Evolutionary conservation across 1,284 basidiomycete genomes (phyloP), one percentile per base, ranked within the genome.

Genomic region (Trametes sp.): DNA sequence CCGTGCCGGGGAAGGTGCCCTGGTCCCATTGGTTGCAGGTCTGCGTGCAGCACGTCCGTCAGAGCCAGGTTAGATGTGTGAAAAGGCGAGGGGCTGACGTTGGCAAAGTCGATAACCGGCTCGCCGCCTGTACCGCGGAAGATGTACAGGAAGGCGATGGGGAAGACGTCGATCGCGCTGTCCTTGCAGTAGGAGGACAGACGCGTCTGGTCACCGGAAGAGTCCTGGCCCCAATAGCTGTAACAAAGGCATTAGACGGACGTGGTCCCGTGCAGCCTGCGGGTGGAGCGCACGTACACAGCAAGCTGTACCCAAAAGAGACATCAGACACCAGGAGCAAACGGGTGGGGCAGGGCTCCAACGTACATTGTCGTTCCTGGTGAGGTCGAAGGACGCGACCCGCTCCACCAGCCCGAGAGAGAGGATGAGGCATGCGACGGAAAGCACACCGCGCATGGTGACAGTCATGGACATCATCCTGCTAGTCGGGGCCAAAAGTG

Each of bases 31-130:
- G 65, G 71, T 77, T 87, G 74, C 86, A 87, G n/a, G 72, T 82
- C 84, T 85, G 33, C 44, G 57, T 11, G 31, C 6, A 23, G 24
- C 24, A 28, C 5, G 45, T 11, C n/a, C 19, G 36, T 44, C 21
- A 50, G 21, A 33, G 16, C 3, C 19, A n/a, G 31, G 38, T 23
- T 24, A 23, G 33, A 10, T 44, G 31, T 21, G 64, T 19, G n/a
- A 1, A 21, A 19, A 8, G 23, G 44, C 8, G 19, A 19, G n/a
- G 16, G 26, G 69, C 81, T 61, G 61, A 85, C 86, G 68, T 86
- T 87, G 50, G 85, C 81, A 59, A 89, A 73, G 74, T 89, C 79
- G 64, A 89, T 81, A 23, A 81, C 79, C 0, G 87, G 87, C 33
- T 85, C 72, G 54, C 81, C 81, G 13, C 84, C 86, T 44, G 76